A percentile compares a stretch with the other conserved stretches of the same genome.
Conservation (phyloP, 2,329 filamentous ascomycete species). For the Tolypocladium paradoxum region DNA sequence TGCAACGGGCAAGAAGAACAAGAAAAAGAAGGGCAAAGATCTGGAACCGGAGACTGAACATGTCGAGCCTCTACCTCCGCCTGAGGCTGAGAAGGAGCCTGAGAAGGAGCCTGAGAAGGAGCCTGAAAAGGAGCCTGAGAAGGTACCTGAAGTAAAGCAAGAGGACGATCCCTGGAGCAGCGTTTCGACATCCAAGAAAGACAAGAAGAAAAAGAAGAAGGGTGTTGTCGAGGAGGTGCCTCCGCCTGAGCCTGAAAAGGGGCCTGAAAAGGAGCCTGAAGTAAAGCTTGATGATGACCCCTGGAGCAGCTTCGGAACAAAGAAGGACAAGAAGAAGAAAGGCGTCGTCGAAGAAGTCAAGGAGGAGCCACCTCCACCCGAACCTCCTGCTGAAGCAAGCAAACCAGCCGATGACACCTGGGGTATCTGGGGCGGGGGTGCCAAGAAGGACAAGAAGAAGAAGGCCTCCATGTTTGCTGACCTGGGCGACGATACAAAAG, state of each 20-base stretch:
- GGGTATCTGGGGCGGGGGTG: not conserved
- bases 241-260: too few relatives aligned
- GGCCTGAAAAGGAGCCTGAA: too few relatives aligned
- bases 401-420: slow-evolving; percentile 1
- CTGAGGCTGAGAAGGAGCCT: slow-evolving; percentile 11
- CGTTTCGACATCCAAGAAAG: slow-evolving; percentile 14
- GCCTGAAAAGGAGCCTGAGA: slow-evolving; percentile 11
- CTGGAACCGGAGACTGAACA: not conserved
- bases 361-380: slow-evolving; percentile 8
- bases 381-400: not conserved
- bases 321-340: slow-evolving; percentile 19
- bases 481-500: not conserved
- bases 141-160: slow-evolving; percentile 12
- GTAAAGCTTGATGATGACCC: too few relatives aligned
- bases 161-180: slow-evolving; percentile 18
- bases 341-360: slow-evolving; percentile 10
- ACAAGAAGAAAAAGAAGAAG: slow-evolving; percentile 17
- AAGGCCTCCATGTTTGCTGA: slow-evolving; percentile 2
- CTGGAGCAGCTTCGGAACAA: slow-evolving; percentile 16
- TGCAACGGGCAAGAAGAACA: slow-evolving; percentile 8
- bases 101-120: slow-evolving; percentile 15
- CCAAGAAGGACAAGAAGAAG: slow-evolving; percentile 10
- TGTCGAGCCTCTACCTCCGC: slow-evolving; percentile 2
- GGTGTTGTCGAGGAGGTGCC: slow-evolving; percentile 10
- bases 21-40: slow-evolving; percentile 12